A percentile compares a stretch with the other conserved stretches of the same genome.
These are phyloP conservation scores for Wickerhamiella lipophila DNA, from an alignment of 805 yeast genomes.

Conservation along the genomic window DNA sequence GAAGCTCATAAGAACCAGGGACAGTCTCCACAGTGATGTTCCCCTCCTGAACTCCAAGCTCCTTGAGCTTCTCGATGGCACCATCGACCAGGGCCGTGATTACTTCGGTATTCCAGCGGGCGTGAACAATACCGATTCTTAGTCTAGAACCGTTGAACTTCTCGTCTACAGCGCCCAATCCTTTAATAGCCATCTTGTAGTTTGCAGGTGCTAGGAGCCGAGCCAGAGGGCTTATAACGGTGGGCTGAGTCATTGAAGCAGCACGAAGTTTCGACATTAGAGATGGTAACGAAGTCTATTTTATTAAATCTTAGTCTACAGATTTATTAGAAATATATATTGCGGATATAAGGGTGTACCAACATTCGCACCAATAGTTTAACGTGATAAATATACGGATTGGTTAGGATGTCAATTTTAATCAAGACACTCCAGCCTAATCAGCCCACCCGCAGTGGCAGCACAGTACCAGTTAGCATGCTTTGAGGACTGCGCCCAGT, in stretches of 20 bases:
- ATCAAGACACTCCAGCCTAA: slow-evolving; percentile 29
- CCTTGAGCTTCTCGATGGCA: slow-evolving; percentile 45
- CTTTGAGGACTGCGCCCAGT: slow-evolving; percentile 43
- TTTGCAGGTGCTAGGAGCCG: background rate
- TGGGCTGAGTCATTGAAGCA: background rate
- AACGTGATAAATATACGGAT: too few species aligned
- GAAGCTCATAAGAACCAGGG: slow-evolving; percentile 92
- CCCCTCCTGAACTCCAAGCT: slow-evolving; percentile 58
- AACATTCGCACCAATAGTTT: too few species aligned
- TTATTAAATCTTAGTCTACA: too few species aligned
- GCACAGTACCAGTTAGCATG: slow-evolving; percentile 40
- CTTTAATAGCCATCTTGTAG: slow-evolving; percentile 37
- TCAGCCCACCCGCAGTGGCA: slow-evolving; percentile 39
- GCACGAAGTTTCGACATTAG: background rate
- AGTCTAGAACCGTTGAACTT: slow-evolving; percentile 46
- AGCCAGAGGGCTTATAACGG: background rate
- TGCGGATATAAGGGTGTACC: too few species aligned
- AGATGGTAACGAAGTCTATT: background rate
- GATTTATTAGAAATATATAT: too few species aligned
- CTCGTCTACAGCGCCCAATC: slow-evolving; percentile 63
- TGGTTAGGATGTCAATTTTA: background rate
- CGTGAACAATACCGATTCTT: slow-evolving; percentile 79
- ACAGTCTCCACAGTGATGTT: slow-evolving; percentile 74
- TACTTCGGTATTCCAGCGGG: slow-evolving; percentile 81
- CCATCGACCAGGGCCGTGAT: slow-evolving; percentile 74